Conservation (phyloP, 75 land plant genomes). For the Picea glauca region DNA sequence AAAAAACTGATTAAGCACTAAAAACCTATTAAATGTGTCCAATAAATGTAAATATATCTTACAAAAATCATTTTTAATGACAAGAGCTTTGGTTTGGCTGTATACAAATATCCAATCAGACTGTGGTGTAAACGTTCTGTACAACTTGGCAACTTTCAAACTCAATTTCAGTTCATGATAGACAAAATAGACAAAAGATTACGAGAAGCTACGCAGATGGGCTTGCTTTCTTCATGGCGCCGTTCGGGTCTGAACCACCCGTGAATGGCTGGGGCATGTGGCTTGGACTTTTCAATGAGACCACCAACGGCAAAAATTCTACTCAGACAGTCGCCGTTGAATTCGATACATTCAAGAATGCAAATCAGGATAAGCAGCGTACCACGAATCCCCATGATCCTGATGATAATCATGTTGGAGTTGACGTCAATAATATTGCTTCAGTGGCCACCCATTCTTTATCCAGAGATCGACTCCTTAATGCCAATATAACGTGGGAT, state of each 20-base stretch:
- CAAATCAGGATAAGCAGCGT: background rate
- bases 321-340: background rate
- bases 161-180: background rate
- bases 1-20: too few relatives aligned
- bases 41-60: background rate
- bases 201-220: background rate
- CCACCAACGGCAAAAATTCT: background rate
- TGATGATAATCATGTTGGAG: constrained; percentile 9
- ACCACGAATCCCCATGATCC: background rate
- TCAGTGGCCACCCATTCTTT: background rate
- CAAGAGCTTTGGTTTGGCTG: background rate
- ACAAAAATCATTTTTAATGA: background rate
- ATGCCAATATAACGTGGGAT: too few relatives aligned
- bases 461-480: too few relatives aligned
- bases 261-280: background rate
- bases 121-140: background rate
- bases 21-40: too few relatives aligned
- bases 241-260: background rate
- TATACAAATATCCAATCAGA: background rate
- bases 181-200: background rate
- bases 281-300: constrained; percentile 1
- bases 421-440: constrained; percentile 1
- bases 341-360: constrained; percentile 11
- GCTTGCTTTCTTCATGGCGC: constrained; percentile 2
- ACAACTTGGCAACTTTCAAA: background rate